Evolutionary conservation across 1,284 basidiomycete species (phyloP), one percentile per base, ranked within the genome.

Genomic region (Irpex sp.): DNA sequence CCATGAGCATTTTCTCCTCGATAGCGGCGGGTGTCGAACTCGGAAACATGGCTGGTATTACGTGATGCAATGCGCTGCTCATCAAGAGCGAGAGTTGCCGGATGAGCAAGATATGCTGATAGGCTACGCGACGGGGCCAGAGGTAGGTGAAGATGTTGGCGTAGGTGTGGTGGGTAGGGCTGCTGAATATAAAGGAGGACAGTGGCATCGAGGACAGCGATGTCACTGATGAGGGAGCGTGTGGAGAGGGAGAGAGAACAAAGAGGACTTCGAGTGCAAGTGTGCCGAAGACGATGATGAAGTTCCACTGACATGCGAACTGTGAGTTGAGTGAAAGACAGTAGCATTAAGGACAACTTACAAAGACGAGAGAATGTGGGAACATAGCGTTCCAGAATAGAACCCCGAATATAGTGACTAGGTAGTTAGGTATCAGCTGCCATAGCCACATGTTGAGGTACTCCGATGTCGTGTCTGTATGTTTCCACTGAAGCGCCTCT

Each of bases 101-200:
- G n/a, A 94, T 78, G 72, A 93, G 83, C 19, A 83, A 75, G 65
- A 92, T 81, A 71, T 93, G 86, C 68, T 95, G 91, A 72, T 87
- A 88, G 1, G 85, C 80, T 0, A 89, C 85, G 11, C 87, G 83
- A 9, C 78, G 77, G 0, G 90, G 91, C 74, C 92, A 86, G 26
- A 89, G 56, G 4, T 74, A 64, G 56, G 81, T 75, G 2, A 91
- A 75, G 37, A 86, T 60, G 8, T 75, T 79, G 55, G 62, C 57
- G 65, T 62, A 60, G 63, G 66, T 54, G 59, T 71, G 64, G 15
- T 66, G 61, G 47, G 26, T 11, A 55, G 70, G 71, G 62, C 75
- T 77, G 34, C 71, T 68, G 61, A 77, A 76, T 58, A 75, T 59
- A n/a, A 66, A 58, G 9, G 67, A 66, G 37, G 69, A 69, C 8